These are phyloP conservation scores for Croton laevigatus DNA, from an alignment of 441 rosid species.

Conservation along the genomic window DNA sequence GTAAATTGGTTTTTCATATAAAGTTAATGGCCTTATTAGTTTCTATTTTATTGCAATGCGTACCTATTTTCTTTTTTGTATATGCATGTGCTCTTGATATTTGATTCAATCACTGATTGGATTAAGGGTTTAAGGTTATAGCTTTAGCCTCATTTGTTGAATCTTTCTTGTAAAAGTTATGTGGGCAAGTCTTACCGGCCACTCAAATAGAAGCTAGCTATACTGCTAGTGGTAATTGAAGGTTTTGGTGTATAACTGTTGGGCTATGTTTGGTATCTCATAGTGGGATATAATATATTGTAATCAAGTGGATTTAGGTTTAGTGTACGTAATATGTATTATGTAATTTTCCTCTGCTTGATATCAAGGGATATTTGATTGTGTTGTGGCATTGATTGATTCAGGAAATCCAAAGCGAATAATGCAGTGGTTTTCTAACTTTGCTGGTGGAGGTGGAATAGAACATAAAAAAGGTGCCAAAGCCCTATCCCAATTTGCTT, in stretches of 20 bases:
- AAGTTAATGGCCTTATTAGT: background rate
- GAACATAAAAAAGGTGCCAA: conserved; percentile 78
- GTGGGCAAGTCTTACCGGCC: background rate
- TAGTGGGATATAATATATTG: too few species aligned
- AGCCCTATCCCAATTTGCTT: conserved; percentile 81
- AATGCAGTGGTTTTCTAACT: conserved; percentile 69
- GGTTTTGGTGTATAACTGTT: background rate
- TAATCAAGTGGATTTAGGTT: too few species aligned
- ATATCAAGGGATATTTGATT: conserved; percentile 14
- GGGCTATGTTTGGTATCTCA: too few species aligned
- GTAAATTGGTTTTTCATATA: conserved; percentile 28
- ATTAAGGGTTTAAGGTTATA: background rate
- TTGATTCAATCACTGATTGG: background rate
- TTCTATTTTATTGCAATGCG: background rate
- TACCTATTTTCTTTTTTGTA: background rate
- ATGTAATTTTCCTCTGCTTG: background rate
- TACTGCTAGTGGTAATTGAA: background rate
- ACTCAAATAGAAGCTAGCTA: background rate
- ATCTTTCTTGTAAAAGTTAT: background rate
- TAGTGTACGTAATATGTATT: background rate
- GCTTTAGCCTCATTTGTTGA: background rate
- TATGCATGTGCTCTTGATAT: background rate
- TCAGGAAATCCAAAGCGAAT: conserved; percentile 61
- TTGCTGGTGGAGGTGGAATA: conserved; percentile 54
- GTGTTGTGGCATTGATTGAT: conserved; percentile 13